phyloP scores from a whole-genome alignment of 129 eudicot genomes.

The Sambucus nigra region DNA sequence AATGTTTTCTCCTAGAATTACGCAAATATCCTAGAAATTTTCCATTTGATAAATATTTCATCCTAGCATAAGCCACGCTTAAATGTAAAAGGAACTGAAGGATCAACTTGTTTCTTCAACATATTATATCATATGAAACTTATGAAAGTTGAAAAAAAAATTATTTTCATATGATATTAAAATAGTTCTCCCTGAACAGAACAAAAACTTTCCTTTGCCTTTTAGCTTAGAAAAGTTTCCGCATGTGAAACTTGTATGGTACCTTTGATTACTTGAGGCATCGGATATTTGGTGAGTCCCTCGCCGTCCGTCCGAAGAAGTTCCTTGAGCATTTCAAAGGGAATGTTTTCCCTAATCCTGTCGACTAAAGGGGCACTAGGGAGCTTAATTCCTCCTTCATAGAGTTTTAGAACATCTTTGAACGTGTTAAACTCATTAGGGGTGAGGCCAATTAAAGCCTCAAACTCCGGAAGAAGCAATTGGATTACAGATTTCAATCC shows the following conservation, averaged over 20 bases:
- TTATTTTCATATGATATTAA: not conserved
- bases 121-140: no score
- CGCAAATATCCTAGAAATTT: no score
- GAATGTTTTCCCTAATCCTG: constrained; percentile 34
- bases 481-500: constrained; percentile 34
- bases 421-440: constrained; percentile 60
- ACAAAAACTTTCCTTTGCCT: no score
- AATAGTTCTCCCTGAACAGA: no score
- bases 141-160: not conserved
- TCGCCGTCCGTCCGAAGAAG: constrained; percentile 61
- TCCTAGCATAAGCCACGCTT: no score
- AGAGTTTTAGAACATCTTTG: constrained; percentile 52
- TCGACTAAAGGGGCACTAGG: constrained; percentile 32
- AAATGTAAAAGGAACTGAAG: no score
- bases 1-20: no score
- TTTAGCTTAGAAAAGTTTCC: not conserved
- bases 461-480: constrained; percentile 31
- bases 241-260: not conserved
- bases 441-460: constrained; percentile 33
- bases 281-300: constrained; percentile 47
- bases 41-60: no score
- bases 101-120: no score
- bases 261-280: constrained; percentile 80
- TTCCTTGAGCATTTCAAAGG: constrained; percentile 51
- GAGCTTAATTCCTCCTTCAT: constrained; percentile 39